phyloP scores from a whole-genome alignment of 805 yeast genomes.

The Metschnikowia kunwiensis region DNA sequence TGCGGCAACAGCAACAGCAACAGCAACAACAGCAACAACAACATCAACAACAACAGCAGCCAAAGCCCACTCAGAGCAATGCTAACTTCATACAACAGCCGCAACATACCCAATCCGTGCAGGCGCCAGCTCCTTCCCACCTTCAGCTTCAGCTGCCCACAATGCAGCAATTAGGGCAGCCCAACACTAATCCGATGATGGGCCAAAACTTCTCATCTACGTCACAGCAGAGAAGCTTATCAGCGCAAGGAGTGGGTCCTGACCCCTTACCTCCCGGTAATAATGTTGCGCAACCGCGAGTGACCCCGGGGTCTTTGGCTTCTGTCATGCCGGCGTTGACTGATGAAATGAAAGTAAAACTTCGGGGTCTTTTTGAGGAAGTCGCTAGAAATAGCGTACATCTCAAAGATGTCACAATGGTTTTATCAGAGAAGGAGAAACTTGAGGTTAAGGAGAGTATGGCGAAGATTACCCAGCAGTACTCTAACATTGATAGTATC shows the following conservation, averaged over 20 bases:
- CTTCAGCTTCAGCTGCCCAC: constrained; percentile 13
- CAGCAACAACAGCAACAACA: constrained; percentile 15
- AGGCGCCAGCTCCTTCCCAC: constrained; percentile 6
- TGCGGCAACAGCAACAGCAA: constrained; percentile 10
- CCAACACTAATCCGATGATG: constrained; percentile 2
- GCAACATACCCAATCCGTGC: constrained; percentile 12
- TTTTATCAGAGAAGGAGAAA: constrained; percentile 63
- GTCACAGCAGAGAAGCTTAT: constrained; percentile 3
- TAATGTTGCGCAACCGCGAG: constrained; percentile 2
- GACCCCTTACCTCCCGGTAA: constrained; percentile 1
- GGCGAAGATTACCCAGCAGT: constrained; percentile 54
- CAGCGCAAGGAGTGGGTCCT: constrained; percentile 3
- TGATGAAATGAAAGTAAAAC: constrained; percentile 59
- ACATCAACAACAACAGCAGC: constrained; percentile 13
- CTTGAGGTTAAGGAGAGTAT: constrained; percentile 54
- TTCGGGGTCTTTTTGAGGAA: constrained; percentile 65
- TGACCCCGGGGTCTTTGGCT: constrained; percentile 5
- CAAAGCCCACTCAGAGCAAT: constrained; percentile 5
- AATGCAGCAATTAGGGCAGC: constrained; percentile 11
- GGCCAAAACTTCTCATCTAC: constrained; percentile 1
- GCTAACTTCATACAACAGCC: constrained; percentile 8
- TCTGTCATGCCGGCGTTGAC: constrained; percentile 38
- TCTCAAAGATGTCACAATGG: constrained; percentile 61
- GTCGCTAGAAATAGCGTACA: constrained; percentile 65
- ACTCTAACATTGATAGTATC: constrained; percentile 67